Base-by-base conservation (phyloP, 2,329 filamentous ascomycete species). In the Penicillium glabrum region DNA sequence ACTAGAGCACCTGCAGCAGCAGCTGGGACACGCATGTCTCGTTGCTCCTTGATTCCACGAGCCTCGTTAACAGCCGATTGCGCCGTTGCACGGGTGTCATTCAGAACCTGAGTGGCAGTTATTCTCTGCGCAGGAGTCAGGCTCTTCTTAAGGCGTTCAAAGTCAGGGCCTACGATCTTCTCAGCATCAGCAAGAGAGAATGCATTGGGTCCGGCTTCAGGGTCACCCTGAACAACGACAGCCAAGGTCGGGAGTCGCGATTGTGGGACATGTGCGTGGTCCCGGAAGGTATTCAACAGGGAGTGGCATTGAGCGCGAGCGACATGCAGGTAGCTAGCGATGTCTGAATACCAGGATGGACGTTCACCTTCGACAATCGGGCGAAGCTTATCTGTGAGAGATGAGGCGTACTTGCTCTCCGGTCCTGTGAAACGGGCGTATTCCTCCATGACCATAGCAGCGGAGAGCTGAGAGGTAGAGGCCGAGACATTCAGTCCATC, bases 221-320 rank as follows among this genome's bases (percentile, higher is more conserved):
- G 82, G 69, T 98, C 93, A 29, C 95, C 95, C 75, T 99, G 95
- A 9, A 97, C 93, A 19, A 99, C 86, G 3, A 96, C 91, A 23
- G 95, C 91, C 46, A 98, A 83, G 5, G 83, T 83, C 1, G 96
- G 93, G 41, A 98, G 79, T 69, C 88, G 90, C 60, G 83, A 82
- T 48, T 86, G 83, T 23, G 89, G 83, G 1, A 96, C 87, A 70
- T 95, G 93, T 37, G 90, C 92, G 67, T 92, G 88, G 65, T 98
- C 93, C 65, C 92, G 86, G 83, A 99, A 99, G 51, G 95, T 86
- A 70, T 93, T 92, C 58, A 98, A 80, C 24, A 99, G 80, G 60
- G 95, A 91, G 66, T 93, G 89, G 67, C 93, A 98, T 71, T 97
- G 93, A 1, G 93, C 91, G 59, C 95, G 87, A 16, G 92, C 91